Evolutionary conservation across 805 yeast species (phyloP).

Genomic region (Teunomyces lycoperdinae): DNA sequence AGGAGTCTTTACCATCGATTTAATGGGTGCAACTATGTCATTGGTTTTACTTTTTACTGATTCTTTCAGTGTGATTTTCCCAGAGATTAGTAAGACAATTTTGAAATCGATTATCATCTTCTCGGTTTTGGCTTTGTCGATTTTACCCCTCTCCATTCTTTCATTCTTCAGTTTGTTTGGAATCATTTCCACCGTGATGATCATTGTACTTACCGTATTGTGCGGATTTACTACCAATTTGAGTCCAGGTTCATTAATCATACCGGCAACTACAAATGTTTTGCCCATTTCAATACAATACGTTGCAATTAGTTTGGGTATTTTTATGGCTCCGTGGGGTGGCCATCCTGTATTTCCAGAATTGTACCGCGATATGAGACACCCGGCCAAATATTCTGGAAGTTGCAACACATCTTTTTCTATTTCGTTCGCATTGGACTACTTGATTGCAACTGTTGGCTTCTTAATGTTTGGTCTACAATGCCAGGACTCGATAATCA

Average conservation of each 20-base stretch:
- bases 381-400: constrained; percentile 51
- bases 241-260: constrained; percentile 72
- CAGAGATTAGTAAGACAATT: constrained; percentile 8
- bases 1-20: constrained; percentile 68
- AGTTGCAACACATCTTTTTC: constrained; percentile 59
- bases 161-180: constrained; percentile 71
- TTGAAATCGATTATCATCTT: constrained; percentile 28
- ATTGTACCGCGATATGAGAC: constrained; percentile 67
- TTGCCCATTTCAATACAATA: constrained; percentile 56
- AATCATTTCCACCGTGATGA: constrained; percentile 63
- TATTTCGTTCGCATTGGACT: constrained; percentile 59
- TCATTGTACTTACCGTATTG: constrained; percentile 54
- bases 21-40: constrained; percentile 79
- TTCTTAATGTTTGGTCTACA: constrained; percentile 55
- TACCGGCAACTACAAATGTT: constrained; percentile 61
- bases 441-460: constrained; percentile 63
- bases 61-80: constrained; percentile 49
- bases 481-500: constrained; percentile 52
- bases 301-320: constrained; percentile 61
- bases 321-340: constrained; percentile 79
- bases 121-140: constrained; percentile 48
- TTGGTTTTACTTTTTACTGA: constrained; percentile 82
- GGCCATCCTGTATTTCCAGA: constrained; percentile 83
- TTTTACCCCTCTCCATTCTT: constrained; percentile 70
- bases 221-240: constrained; percentile 61